Conservation (phyloP, 73 alveolate genomes). For the Paramecium sonneborni region DNA sequence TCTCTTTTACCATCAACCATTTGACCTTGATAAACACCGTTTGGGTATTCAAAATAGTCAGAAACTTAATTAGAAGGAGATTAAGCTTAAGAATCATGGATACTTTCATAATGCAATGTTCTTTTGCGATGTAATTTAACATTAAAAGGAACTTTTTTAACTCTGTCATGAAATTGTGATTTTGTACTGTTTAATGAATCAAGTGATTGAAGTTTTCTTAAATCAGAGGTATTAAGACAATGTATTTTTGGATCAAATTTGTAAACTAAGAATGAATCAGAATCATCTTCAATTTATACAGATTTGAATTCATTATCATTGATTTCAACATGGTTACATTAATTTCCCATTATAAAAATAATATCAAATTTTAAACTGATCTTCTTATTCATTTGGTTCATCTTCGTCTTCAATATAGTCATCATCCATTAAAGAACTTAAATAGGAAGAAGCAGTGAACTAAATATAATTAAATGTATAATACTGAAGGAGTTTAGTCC, state of each 20-base stretch:
- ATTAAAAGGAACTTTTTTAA: not conserved
- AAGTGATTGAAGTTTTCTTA: not conserved
- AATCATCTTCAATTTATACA: not conserved
- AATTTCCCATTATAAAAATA: slow-evolving; percentile 42
- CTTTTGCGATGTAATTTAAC: not conserved
- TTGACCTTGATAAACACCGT: slow-evolving; percentile 33
- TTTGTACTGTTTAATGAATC: not conserved
- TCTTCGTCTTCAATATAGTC: slow-evolving; percentile 39
- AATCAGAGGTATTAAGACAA: not conserved
- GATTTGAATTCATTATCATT: not conserved
- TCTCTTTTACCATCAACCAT: not conserved
- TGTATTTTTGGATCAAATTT: not conserved
- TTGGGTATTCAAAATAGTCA: slow-evolving; percentile 11
- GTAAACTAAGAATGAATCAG: not conserved
- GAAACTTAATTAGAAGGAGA: not conserved
- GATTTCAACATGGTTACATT: slow-evolving; percentile 22
- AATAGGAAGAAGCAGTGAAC: slow-evolving; percentile 17
- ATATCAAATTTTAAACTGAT: slow-evolving; percentile 43
- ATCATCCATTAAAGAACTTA: slow-evolving; percentile 20
- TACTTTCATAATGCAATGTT: not conserved
- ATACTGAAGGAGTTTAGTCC: slow-evolving; percentile 30
- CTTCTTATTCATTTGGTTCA: not conserved
- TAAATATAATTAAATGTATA: not conserved
- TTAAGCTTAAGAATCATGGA: not conserved
- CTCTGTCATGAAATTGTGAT: not conserved